Base-by-base conservation (phyloP, 305 asterid species). In the Fraxinus sp. region DNA sequence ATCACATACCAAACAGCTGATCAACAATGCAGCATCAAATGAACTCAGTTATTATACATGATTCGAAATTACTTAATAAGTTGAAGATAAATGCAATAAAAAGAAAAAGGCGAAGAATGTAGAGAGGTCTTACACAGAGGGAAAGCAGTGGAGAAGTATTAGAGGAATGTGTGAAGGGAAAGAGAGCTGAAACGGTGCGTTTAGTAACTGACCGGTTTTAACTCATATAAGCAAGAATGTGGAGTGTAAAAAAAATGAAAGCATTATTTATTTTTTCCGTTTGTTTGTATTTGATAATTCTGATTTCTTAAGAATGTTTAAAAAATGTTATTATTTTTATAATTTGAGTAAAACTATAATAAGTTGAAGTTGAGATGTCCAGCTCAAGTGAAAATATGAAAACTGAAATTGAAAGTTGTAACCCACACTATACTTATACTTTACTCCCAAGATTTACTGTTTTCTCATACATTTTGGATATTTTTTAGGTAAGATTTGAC, bases 11-110 rank as follows among this genome's bases (percentile, higher is more conserved):
- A 39, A 74, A 82, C 43, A 57, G 55, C 16, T 7, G 4, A 0
- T 64, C 43, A 41, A 79, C 39, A 86, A 87, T 87, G 93, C 87
- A 75, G 81, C 78, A 81, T 37, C 83, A 62, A 62, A 74, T 24
- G 37, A 79, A 71, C 20, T 10, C 24, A 24, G 36, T 46, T n/a
- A 57, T 55, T 16, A 52, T 35, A 66, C 6, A 24, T 0, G 33
- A 32, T 71, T 16, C 22, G 77, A 41, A 82, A 74, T 70, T 13
- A 39, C 41, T 20, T 10, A 37, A 39, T 32, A 26, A 80, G 77
- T 37, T 62, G 64, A 79, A 84, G 26, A 77, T 68, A 14, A 43
- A 22, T 68, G 70, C 62, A 59, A 49, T 64, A 7, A 28, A 28
- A 77, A 35, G 73, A 32, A 7, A 10, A 55, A 13, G 13, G 11